Evolutionary conservation across 371 early-diverging fungal species (phyloP), one percentile per base, ranked within the genome.

Genomic region (Mucor circinelloides): DNA sequence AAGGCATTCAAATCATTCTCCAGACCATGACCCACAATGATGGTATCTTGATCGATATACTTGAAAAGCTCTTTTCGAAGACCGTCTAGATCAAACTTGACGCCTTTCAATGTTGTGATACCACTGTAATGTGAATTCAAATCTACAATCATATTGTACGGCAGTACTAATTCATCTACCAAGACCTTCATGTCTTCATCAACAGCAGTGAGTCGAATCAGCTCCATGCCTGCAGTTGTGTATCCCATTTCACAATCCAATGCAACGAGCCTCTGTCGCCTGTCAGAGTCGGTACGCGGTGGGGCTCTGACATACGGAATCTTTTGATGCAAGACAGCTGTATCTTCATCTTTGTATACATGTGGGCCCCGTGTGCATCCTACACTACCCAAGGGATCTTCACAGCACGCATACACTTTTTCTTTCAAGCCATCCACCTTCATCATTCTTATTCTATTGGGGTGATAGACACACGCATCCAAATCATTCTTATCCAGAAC

Each of bases 61-160:
- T 85, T 77, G 21, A 86, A 78, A 6, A 87, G 48, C 17, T 70
- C 74, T 17, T 74, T 66, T 21, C 85, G 67, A 6, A 83, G 63
- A 34, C 81, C 73, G 8, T 73, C 69, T 8, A 87, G 68, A 58
- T 79, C 74, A 64, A 77, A 71, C 28, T 78, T 82, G 3, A 77
- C 85, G 0, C 75, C 75, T 32, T 77, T 79, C 8, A 88, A 38
- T 2, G 86, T 86, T 19, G 75, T 78, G 12, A 88, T 81, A n/a
- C 88, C 88, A 69, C 87, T 86, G 50, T 72, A 88, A 1, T 77
- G 75, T 2, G 84, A 76, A 60, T 88, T 88, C 46, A 88, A 58
- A 69, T 88, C 88, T 21, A 85, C 65, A 58, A 88, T 71, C 67
- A 76, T 75, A 57, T 83, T 74, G 15, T 72, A 73, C 1, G 88